Conservation (phyloP, 2,329 filamentous ascomycete genomes). For the Penicillium hordei region DNA sequence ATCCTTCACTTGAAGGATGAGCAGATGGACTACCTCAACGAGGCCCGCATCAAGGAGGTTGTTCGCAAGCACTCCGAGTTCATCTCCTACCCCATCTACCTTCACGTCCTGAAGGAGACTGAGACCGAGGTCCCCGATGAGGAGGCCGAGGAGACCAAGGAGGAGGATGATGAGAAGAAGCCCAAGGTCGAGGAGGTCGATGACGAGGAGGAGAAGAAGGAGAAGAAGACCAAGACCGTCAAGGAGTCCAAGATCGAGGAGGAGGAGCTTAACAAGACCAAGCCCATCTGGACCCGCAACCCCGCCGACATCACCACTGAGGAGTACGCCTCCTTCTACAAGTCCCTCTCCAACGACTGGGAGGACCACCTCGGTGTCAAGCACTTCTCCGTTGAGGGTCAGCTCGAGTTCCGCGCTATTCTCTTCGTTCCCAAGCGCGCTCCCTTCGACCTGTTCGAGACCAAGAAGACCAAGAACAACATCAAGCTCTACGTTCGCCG, state of each 20-base stretch:
- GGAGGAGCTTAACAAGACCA: slow-evolving; percentile 99
- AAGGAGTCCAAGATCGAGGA: slow-evolving; percentile 99
- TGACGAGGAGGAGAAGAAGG: slow-evolving; percentile 77
- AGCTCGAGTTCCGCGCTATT: slow-evolving; percentile 99
- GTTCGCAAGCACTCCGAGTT: slow-evolving; percentile 99
- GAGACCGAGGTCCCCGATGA: slow-evolving; percentile 99
- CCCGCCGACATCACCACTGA: slow-evolving; percentile 91
- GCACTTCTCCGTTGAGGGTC: slow-evolving; percentile 99
- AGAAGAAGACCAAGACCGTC: slow-evolving; percentile 98
- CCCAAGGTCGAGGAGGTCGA: slow-evolving; percentile 91
- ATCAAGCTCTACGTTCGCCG: slow-evolving; percentile 99
- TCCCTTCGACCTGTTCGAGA: slow-evolving; percentile 99
- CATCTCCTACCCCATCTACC: slow-evolving; percentile 99
- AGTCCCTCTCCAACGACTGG: slow-evolving; percentile 99
- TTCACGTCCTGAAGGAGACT: slow-evolving; percentile 98
- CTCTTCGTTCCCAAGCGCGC: slow-evolving; percentile 99
- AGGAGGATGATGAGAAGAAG: slow-evolving; percentile 87
- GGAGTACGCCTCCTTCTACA: slow-evolving; percentile 99
- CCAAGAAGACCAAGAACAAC: slow-evolving; percentile 99
- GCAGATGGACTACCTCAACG: slow-evolving; percentile 97
- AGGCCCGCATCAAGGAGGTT: slow-evolving; percentile 99
- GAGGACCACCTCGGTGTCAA: slow-evolving; percentile 99
- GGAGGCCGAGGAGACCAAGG: slow-evolving; percentile 73
- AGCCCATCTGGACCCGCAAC: slow-evolving; percentile 99
- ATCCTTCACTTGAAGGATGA: slow-evolving; percentile 99